Evolutionary conservation across 768 basidiomycete species (phyloP).

Genomic region (Calocybe cyanea): DNA sequence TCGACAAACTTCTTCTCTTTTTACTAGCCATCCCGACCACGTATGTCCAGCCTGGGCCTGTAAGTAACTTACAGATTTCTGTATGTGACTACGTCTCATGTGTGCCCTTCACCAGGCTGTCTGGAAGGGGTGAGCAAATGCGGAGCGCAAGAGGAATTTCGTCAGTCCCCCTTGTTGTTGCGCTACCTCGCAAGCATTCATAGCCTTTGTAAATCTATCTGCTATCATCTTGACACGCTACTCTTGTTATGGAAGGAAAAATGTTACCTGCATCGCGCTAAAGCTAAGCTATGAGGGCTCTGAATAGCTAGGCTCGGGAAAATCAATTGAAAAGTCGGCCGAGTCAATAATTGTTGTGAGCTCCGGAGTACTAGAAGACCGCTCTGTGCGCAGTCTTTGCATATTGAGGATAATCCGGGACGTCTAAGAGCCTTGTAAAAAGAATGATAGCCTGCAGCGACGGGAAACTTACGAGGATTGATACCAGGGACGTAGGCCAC

Average conservation of each 20-base stretch:
- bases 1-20: background rate
- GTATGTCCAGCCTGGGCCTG: constrained; percentile 12
- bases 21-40: constrained; percentile 9
- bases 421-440: constrained; percentile 3
- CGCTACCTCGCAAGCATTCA: too few species aligned
- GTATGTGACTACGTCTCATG: background rate
- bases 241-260: too few species aligned
- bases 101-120: constrained; percentile 4
- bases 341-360: constrained; percentile 4
- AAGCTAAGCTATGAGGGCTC: too few species aligned
- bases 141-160: background rate
- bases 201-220: too few species aligned
- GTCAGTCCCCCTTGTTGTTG: too few species aligned
- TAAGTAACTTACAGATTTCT: background rate
- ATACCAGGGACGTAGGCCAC: constrained; percentile 7
- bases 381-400: background rate
- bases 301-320: too few species aligned
- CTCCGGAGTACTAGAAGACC: background rate
- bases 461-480: constrained; percentile 7
- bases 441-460: background rate
- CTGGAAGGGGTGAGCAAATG: constrained; percentile 6
- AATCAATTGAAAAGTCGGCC: background rate
- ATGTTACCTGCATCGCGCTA: too few species aligned
- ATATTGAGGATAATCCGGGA: constrained; percentile 14
- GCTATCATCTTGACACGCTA: too few species aligned